Conservation (phyloP, 306 rosid genomes). For the Casuarina equisetifolia region DNA sequence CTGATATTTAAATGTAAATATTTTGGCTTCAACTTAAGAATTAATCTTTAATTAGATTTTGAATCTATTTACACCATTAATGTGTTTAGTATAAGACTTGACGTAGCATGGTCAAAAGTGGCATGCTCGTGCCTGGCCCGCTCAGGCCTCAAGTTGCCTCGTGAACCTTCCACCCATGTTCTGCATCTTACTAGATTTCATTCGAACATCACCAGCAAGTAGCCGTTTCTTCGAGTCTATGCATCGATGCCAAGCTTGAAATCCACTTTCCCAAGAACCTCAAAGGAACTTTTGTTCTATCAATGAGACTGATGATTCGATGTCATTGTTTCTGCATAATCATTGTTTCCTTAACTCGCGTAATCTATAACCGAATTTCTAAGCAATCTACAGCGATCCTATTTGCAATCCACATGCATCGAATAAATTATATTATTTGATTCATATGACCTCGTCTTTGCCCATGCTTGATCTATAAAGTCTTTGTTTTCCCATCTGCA, state of each 20-base stretch:
- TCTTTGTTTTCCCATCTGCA: no score
- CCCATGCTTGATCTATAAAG: background rate
- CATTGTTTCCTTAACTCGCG: background rate
- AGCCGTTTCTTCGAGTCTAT: background rate
- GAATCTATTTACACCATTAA: no score
- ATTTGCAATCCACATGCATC: background rate
- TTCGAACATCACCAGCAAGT: background rate
- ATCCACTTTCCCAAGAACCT: constrained; percentile 3
- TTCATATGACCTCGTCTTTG: background rate
- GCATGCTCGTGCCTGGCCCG: constrained; percentile 16
- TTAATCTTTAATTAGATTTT: no score
- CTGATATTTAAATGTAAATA: no score
- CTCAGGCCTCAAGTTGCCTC: background rate
- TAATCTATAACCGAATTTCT: background rate
- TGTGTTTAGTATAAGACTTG: no score
- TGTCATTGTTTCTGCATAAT: background rate
- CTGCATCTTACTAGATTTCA: background rate
- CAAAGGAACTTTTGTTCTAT: background rate
- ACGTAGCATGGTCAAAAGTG: background rate
- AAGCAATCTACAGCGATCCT: background rate
- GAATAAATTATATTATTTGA: background rate
- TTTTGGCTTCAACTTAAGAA: no score
- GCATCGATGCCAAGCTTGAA: background rate
- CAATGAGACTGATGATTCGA: background rate
- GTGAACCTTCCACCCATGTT: background rate